Conservation (phyloP, 495 filamentous ascomycete species). For the Aspergillus kassunensis region DNA sequence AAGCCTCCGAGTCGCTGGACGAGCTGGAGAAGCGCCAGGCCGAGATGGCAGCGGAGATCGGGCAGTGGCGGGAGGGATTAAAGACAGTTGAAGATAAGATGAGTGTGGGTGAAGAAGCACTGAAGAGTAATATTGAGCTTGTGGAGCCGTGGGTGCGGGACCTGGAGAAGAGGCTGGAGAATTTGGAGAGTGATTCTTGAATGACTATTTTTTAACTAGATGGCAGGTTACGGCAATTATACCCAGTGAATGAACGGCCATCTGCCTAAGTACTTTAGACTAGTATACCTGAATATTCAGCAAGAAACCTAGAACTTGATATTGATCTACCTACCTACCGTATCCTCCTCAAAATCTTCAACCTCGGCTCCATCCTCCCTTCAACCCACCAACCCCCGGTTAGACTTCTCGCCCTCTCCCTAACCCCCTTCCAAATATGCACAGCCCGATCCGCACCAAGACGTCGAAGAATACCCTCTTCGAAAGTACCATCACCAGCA, state of each 20-base stretch:
- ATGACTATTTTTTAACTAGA: not conserved
- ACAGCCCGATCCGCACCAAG: slow-evolving; percentile 8
- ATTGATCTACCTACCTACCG: not conserved
- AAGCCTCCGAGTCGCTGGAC: slow-evolving; percentile 74
- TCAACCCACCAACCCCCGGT: slow-evolving; percentile 44
- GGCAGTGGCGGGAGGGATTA: slow-evolving; percentile 79
- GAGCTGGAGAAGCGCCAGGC: slow-evolving; percentile 74
- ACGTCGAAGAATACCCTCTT: slow-evolving; percentile 28
- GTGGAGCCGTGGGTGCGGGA: slow-evolving; percentile 88
- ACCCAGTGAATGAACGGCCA: slow-evolving; percentile 9
- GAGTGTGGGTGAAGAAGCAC: slow-evolving; percentile 59
- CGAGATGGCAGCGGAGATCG: slow-evolving; percentile 78
- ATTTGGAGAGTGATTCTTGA: slow-evolving; percentile 30
- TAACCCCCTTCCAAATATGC: slow-evolving; percentile 19
- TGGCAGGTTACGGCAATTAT: not conserved
- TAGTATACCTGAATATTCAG: too few relatives aligned
- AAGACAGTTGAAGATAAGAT: slow-evolving; percentile 74
- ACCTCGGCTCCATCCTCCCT: slow-evolving; percentile 36
- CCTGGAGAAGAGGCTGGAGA: slow-evolving; percentile 69
- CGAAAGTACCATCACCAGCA: slow-evolving; percentile 18
- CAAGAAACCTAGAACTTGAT: too few relatives aligned
- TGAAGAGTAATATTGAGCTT: slow-evolving; percentile 71
- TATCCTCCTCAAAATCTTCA: slow-evolving; percentile 28
- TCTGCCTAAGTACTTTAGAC: too few relatives aligned
- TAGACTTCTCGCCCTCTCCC: slow-evolving; percentile 22